Conservation (phyloP, 768 basidiomycete species). For the Boletus pseudopeckii region DNA sequence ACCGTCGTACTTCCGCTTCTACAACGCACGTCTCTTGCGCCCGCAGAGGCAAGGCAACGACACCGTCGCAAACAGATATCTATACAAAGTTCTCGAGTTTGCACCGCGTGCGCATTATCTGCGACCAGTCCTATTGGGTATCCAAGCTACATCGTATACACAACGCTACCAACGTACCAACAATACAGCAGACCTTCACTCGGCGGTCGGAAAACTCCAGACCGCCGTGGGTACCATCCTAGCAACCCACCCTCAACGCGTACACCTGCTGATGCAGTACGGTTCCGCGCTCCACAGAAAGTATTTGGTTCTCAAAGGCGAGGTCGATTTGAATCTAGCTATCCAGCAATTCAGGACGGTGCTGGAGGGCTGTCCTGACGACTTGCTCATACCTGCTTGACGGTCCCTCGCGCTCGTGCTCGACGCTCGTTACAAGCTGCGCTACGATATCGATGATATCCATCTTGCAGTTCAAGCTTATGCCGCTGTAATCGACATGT, state of each 20-base stretch:
- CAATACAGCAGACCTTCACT: constrained; percentile 14
- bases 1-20: constrained; percentile 12
- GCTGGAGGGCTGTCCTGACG: constrained; percentile 4
- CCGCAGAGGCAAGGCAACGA: not conserved
- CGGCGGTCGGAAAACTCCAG: constrained; percentile 1
- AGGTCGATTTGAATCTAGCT: constrained; percentile 20
- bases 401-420: constrained; percentile 7
- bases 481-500: constrained; percentile 7
- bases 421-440: constrained; percentile 7
- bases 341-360: constrained; percentile 7
- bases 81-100: constrained; percentile 10
- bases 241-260: constrained; percentile 10
- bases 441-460: constrained; percentile 14
- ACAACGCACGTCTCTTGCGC: not conserved
- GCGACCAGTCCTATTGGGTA: constrained; percentile 1
- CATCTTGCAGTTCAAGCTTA: constrained; percentile 8
- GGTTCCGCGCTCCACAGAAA: constrained; percentile 13
- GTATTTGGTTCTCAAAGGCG: constrained; percentile 10
- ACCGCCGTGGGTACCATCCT: constrained; percentile 5
- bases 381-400: constrained; percentile 4
- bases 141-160: not conserved
- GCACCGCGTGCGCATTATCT: constrained; percentile 5
- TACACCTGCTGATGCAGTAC: constrained; percentile 16
- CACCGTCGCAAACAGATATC: not conserved
- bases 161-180: constrained; percentile 12